These are phyloP conservation scores for Phytophthora europaea DNA, from an alignment of 352 stramenopile species.

Conservation along the genomic window DNA sequence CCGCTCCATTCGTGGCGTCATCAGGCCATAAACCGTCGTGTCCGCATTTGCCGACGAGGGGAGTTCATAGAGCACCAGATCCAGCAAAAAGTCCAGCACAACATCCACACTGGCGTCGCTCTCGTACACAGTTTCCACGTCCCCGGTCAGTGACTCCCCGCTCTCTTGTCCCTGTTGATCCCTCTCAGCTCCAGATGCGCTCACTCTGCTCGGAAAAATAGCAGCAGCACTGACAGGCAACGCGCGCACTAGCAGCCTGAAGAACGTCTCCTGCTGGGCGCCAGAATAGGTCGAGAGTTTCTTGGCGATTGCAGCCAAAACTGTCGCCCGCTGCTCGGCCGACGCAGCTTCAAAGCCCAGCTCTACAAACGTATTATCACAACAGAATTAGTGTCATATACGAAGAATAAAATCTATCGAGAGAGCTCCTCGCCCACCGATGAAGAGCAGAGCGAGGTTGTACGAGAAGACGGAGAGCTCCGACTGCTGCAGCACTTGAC, in stretches of 20 bases:
- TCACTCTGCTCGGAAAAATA: slow-evolving; percentile 20
- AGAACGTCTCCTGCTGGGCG: slow-evolving; percentile 71
- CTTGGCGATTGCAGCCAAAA: slow-evolving; percentile 48
- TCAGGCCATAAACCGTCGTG: slow-evolving; percentile 49
- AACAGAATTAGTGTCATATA: neutral
- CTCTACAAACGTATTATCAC: slow-evolving; percentile 43
- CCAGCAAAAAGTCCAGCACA: slow-evolving; percentile 78
- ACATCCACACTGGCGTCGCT: slow-evolving; percentile 46
- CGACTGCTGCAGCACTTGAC: slow-evolving; percentile 46
- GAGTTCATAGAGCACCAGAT: slow-evolving; percentile 71
- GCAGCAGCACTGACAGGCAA: slow-evolving; percentile 47
- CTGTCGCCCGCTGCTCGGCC: slow-evolving; percentile 47
- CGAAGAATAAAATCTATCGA: neutral
- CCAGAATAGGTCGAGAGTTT: slow-evolving; percentile 43
- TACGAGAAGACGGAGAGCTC: slow-evolving; percentile 65
- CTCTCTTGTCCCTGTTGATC: slow-evolving; percentile 4
- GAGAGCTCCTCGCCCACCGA: slow-evolving; percentile 45
- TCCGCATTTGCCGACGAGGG: slow-evolving; percentile 19
- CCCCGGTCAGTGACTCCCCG: slow-evolving; percentile 5
- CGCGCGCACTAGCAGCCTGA: slow-evolving; percentile 64
- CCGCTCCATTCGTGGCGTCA: slow-evolving; percentile 58
- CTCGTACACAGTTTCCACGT: slow-evolving; percentile 9
- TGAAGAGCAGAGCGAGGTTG: slow-evolving; percentile 82
- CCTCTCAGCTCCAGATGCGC: neutral
- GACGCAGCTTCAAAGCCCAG: slow-evolving; percentile 68